Base-by-base conservation (phyloP, 441 rosid genomes). In the Jatropha podagrica region DNA sequence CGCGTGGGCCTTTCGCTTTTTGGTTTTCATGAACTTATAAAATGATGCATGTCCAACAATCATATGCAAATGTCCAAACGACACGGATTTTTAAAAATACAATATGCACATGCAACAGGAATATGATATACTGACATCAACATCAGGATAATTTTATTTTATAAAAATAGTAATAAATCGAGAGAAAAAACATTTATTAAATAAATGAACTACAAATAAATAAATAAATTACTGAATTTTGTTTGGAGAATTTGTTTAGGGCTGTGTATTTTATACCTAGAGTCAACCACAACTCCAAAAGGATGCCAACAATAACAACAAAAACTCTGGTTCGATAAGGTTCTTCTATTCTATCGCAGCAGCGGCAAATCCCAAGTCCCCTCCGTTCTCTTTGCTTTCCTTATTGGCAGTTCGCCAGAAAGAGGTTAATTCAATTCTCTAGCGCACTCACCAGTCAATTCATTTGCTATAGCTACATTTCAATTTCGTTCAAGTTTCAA, bases 241-340 rank as follows among this genome's bases (percentile, higher is more conserved):
- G 10, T 12, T 0, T 2, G 2, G 10, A 48, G 14, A 12, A 48
- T 52, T 20, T 14, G 32, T 37, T 4, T 7, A 38, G 27, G 56
- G 70, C 71, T 54, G 71, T 17, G 64, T 5, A 74, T 52, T 44
- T 14, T 41, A 41, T 8, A 54, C 65, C n/a, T 42, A 1, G 23
- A 17, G 26, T 38, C 58, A 48, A 58, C 60, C 58, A 52, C 48
- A 40, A 3, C 0, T 2, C 54, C 46, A 52, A 41, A 69, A 14
- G 42, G 55, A 73, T 42, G 38, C 37, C 69, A 64, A 65, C 18
- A 26, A 69, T 62, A 3, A 26, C 12, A 74, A 32, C 61, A 58
- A 20, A 58, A 27, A 3, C 0, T 7, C 41, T 68, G 48, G 74
- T 0, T 75, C 20, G 79, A 79, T 72, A 79, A 79, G 82, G 79